Conservation (phyloP, 108 stramenopile species). For the Stephanodiscus minutulus region DNA sequence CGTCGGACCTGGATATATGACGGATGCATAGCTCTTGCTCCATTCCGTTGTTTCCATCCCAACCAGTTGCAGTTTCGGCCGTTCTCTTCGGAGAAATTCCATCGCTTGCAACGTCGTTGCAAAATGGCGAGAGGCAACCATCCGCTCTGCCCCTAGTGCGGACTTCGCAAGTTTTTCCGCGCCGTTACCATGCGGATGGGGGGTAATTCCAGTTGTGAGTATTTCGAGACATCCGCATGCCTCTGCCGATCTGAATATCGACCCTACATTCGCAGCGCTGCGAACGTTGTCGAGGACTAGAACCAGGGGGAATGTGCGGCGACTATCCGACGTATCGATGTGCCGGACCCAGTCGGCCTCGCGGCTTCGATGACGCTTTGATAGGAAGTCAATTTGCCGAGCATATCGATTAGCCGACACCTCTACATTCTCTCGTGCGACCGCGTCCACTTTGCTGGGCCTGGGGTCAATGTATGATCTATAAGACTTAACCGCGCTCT, state of each 20-base stretch:
- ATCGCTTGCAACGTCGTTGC: slow-evolving; percentile 65
- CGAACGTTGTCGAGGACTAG: slow-evolving; percentile 86
- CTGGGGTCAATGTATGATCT: slow-evolving; percentile 71
- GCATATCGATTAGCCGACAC: slow-evolving; percentile 66
- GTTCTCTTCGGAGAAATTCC: slow-evolving; percentile 41
- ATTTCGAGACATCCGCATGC: slow-evolving; percentile 65
- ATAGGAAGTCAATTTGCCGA: slow-evolving; percentile 79
- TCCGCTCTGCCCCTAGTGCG: slow-evolving; percentile 72
- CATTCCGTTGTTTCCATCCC: slow-evolving; percentile 85
- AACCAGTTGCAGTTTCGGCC: slow-evolving; percentile 48
- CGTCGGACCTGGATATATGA: slow-evolving; percentile 46
- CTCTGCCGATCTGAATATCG: slow-evolving; percentile 86
- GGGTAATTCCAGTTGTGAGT: slow-evolving; percentile 78
- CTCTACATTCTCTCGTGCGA: slow-evolving; percentile 49
- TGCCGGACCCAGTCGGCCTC: slow-evolving; percentile 81
- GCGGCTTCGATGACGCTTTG: slow-evolving; percentile 68
- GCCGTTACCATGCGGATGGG: slow-evolving; percentile 77
- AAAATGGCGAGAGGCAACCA: slow-evolving; percentile 74
- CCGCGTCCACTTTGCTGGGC: slow-evolving; percentile 42
- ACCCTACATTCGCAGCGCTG: slow-evolving; percentile 87
- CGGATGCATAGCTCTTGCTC: slow-evolving; percentile 57
- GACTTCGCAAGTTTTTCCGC: slow-evolving; percentile 82
- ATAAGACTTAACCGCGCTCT: slow-evolving; percentile 78
- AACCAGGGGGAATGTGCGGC: slow-evolving; percentile 68
- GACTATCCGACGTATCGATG: slow-evolving; percentile 48